phyloP scores from a whole-genome alignment of 306 rosid genomes.

The Pueraria montana region DNA sequence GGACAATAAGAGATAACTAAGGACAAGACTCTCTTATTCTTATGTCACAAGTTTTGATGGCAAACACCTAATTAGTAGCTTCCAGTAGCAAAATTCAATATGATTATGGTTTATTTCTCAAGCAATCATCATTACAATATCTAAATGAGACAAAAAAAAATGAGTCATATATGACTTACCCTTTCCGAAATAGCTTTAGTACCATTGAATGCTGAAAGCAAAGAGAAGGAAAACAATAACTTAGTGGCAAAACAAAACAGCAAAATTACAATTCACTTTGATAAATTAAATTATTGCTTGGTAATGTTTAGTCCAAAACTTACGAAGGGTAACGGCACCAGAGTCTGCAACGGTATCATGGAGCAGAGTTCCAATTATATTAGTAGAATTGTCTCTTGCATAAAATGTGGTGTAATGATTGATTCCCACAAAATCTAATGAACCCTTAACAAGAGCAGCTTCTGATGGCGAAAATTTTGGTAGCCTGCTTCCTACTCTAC shows the following conservation, averaged over 20 bases:
- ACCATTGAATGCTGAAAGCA: conserved; percentile 79
- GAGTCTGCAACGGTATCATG: conserved; percentile 72
- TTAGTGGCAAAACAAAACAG: conserved; percentile 49
- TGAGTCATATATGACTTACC: conserved; percentile 55
- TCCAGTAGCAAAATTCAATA: conserved; percentile 5
- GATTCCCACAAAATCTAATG: conserved; percentile 92
- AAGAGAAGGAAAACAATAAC: neutral
- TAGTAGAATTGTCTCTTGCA: conserved; percentile 56
- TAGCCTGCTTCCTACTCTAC: conserved; percentile 71
- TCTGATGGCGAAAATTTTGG: conserved; percentile 71
- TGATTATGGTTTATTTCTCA: neutral
- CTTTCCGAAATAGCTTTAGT: conserved; percentile 70
- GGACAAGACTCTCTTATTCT: neutral
- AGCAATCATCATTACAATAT: neutral
- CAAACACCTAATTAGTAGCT: neutral
- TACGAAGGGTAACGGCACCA: conserved; percentile 79
- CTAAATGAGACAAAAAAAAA: conserved; percentile 13
- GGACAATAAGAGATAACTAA: neutral
- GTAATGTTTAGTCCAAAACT: conserved; percentile 49
- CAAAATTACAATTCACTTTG: conserved; percentile 46
- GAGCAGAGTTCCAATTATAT: conserved; percentile 51
- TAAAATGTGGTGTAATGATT: conserved; percentile 92
- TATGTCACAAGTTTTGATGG: neutral
- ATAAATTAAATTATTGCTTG: neutral
- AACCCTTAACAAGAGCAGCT: conserved; percentile 75